Base-by-base conservation (phyloP, 2,329 filamentous ascomycete genomes). In the Diaporthe destruens region DNA sequence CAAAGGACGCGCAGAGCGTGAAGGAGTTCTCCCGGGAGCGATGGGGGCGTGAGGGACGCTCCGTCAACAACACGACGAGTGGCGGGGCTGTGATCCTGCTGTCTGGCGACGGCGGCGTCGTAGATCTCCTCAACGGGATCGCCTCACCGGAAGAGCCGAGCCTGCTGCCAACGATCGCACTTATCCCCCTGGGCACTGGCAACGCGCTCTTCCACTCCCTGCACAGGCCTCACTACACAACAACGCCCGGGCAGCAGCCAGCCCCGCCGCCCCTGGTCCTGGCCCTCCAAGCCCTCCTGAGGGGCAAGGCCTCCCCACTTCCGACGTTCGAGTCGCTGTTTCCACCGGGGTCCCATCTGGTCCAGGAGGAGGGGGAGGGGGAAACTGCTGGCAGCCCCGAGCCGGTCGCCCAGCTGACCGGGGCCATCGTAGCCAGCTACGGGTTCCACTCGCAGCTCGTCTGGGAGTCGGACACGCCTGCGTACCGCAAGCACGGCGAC, bases 371-470 rank as follows among this genome's bases (percentile, higher is more conserved):
- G 6, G 47, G 65, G 8, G 42, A 72, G 6, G 47, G 65, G 1
- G 72, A 76, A 4, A 2, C 34, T 25, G 25, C 32, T 0, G 69
- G 23, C 2, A 8, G 5, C 11, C 47, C 59, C 71, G 81, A n/a
- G 77, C 81, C 42, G 77, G 81, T 12, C 72, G 76, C 1, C 81
- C 80, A 82, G 57, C 84, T 92, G 32, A 88, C 93, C 77, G 95
- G 94, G 34, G 93, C 92, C 32, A 94, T 98, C 29, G 95, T 98
- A 2, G 92, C 92, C 56, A 96, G 93, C 80, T 97, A 97, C 88
- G 96, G 93, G 25, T 90, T 98, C 78, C 96, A 98, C 79, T 94
- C 95, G 39, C 91, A 92, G 54, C 87, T 98, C 4, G 94, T 98
- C 29, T 95, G 94, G 77, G 95, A 98, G 83, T 96, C 93, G 81